Evolutionary conservation across 2,329 filamentous ascomycete species (phyloP), one percentile per base, ranked within the genome.

Genomic region (Fusarium tuaranense): DNA sequence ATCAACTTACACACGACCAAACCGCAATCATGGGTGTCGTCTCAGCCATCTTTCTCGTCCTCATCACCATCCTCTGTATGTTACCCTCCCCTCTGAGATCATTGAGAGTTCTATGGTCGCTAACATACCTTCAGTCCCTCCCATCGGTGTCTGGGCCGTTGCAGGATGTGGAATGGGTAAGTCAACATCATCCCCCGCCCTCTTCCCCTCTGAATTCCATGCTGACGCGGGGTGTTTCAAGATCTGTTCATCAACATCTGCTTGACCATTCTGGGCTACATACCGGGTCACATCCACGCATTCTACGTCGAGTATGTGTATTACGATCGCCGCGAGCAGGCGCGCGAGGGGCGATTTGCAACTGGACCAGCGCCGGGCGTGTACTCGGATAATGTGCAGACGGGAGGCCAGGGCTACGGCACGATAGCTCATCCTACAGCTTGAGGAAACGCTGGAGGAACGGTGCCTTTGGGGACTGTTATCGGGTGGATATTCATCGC

Each of bases 281-380:
- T 97, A 61, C 94, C 94, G 0, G 94, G 94, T 9, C 92, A 95
- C 76, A 89, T 96, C 48, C 92, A 95, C 81, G 93, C 93, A 51
- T 95, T 95, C 82, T 97, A 95, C 81, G 76, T 95, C 71, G 91
- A 95, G 83, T 97, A 95, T 81, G 87, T 97, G 72, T 97, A 95
- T 85, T 96, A 92, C 82, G 90, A 94, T 78, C 92, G 92, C 44
- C 88, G 88, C 63, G 91, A 94, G 76, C 89, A 92, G 80, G 87
- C 88, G 3, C 84, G 87, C 55, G 85, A 88, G 38, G 93, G 93
- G 7, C 85, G 87, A 13, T 87, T 87, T 69, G 84, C 87, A 22
- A 84, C 86, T 5, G 79, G 83, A 10, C 87, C 86, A 3, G 92
- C 92, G 2, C 91, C 93, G 0, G 92, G 92, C 32, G 89, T 95